Percentiles rank a stretch among this genome's conserved stretches.
Evolutionary conservation across 2,329 filamentous ascomycete species (phyloP).

Genomic region (Aspergillus awamori): DNA sequence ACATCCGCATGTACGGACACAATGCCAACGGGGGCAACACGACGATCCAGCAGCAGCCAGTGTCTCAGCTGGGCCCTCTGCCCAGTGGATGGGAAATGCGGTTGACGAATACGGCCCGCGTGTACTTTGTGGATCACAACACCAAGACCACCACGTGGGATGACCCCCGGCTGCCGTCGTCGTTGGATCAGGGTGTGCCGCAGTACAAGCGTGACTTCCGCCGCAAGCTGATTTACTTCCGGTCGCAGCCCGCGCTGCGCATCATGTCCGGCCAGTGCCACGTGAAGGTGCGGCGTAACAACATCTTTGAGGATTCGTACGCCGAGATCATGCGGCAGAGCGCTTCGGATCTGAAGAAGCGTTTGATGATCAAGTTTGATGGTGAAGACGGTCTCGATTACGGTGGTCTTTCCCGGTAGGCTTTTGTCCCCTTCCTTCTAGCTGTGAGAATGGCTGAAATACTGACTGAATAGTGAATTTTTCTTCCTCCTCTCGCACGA

Average conservation of each 20-base stretch:
- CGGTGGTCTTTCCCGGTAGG: slow-evolving; percentile 82
- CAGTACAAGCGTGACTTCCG: slow-evolving; percentile 99
- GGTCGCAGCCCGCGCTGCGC: slow-evolving; percentile 92
- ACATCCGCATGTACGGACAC: slow-evolving; percentile 96
- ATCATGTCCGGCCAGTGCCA: slow-evolving; percentile 97
- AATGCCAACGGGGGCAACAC: slow-evolving; percentile 74
- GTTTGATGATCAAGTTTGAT: slow-evolving; percentile 99
- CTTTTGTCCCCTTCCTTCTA: not conserved
- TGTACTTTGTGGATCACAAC: slow-evolving; percentile 99
- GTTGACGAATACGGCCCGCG: slow-evolving; percentile 92
- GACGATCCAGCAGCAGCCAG: slow-evolving; percentile 93
- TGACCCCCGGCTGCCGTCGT: slow-evolving; percentile 91
- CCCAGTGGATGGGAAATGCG: slow-evolving; percentile 99
- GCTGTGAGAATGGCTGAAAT: not conserved
- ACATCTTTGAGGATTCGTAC: slow-evolving; percentile 99
- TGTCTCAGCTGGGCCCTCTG: slow-evolving; percentile 91
- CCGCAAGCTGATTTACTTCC: slow-evolving; percentile 98
- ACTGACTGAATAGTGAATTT: slow-evolving; percentile 71
- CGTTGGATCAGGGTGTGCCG: slow-evolving; percentile 94
- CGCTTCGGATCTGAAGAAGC: slow-evolving; percentile 94
- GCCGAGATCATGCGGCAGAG: slow-evolving; percentile 97
- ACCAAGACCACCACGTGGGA: slow-evolving; percentile 99
- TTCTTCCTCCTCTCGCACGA: slow-evolving; percentile 99
- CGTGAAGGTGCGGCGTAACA: slow-evolving; percentile 92
- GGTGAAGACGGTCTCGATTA: slow-evolving; percentile 98